These are phyloP conservation scores for Trichosporon sp. DNA, from an alignment of 1,284 basidiomycete genomes.

Conservation along the genomic window DNA sequence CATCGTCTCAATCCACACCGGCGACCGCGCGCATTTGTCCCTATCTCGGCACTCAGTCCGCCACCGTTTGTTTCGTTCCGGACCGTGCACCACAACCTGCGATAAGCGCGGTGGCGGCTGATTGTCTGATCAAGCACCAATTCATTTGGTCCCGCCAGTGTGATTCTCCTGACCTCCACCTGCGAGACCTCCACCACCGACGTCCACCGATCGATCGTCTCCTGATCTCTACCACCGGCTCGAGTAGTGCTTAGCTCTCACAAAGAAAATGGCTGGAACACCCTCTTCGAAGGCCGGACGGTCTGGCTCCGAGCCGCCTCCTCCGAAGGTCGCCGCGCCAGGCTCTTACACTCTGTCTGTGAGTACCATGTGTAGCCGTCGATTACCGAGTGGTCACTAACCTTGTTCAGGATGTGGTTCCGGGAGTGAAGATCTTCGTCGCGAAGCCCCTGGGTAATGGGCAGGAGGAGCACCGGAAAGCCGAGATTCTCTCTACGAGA, in stretches of 20 bases:
- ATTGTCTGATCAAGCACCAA: neutral
- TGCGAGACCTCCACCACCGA: slow-evolving; percentile 10
- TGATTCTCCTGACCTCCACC: slow-evolving; percentile 5
- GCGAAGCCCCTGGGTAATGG: slow-evolving; percentile 73
- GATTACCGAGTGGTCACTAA: slow-evolving; percentile 23
- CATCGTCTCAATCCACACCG: slow-evolving; percentile 7
- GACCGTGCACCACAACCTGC: slow-evolving; percentile 23
- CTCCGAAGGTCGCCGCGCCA: slow-evolving; percentile 65
- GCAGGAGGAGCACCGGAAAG: slow-evolving; percentile 79
- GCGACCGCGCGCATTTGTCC: slow-evolving; percentile 11
- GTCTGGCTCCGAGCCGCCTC: slow-evolving; percentile 47
- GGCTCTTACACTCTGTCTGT: slow-evolving; percentile 76
- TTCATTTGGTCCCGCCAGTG: slow-evolving; percentile 6
- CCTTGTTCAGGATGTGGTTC: slow-evolving; percentile 70
- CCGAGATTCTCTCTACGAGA: slow-evolving; percentile 89
- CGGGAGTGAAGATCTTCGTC: slow-evolving; percentile 92
- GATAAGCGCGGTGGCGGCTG: slow-evolving; percentile 26
- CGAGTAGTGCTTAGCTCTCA: neutral
- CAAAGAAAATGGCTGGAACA: slow-evolving; percentile 44
- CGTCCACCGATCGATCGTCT: neutral
- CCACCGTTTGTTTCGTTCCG: slow-evolving; percentile 15
- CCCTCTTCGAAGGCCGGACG: slow-evolving; percentile 44
- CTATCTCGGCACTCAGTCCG: neutral
- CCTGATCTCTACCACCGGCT: neutral
- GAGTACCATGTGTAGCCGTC: slow-evolving; percentile 42